A percentile compares a stretch with the other conserved stretches of the same genome.
Conservation (phyloP, 164 flowering plant species). For the Warburgia ugandensis region DNA sequence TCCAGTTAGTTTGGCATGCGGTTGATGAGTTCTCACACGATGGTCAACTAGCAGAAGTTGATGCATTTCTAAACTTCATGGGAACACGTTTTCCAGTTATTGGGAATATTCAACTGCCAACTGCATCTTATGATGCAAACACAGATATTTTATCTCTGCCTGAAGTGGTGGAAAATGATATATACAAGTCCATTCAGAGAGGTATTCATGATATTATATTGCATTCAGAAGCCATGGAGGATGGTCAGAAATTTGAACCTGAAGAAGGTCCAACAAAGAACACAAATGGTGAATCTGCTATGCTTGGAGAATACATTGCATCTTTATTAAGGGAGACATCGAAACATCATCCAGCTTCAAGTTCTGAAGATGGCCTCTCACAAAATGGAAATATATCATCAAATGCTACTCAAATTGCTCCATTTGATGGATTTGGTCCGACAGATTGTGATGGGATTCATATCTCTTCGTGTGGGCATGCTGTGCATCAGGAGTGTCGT, state of each 20-base stretch:
- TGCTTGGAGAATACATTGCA: constrained; percentile 52
- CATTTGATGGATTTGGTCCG: constrained; percentile 70
- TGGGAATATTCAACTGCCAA: constrained; percentile 28
- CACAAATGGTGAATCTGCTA: constrained; percentile 24
- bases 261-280: constrained; percentile 14
- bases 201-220: constrained; percentile 21
- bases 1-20: constrained; percentile 36
- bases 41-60: constrained; percentile 40
- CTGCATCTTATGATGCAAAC: constrained; percentile 18
- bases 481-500: constrained; percentile 90
- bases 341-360: constrained; percentile 30
- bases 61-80: constrained; percentile 42
- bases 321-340: constrained; percentile 33
- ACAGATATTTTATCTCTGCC: constrained; percentile 19
- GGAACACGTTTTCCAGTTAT: constrained; percentile 35
- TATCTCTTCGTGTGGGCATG: constrained; percentile 98
- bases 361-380: constrained; percentile 22
- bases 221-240: constrained; percentile 11
- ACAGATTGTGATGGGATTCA: constrained; percentile 72
- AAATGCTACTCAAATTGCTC: constrained; percentile 13
- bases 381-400: constrained; percentile 13
- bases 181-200: constrained; percentile 34
- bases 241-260: constrained; percentile 10
- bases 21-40: constrained; percentile 28
- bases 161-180: constrained; percentile 51